phyloP scores from a whole-genome alignment of 2,329 filamentous ascomycete species.

The Sporothrix variecibatus region DNA sequence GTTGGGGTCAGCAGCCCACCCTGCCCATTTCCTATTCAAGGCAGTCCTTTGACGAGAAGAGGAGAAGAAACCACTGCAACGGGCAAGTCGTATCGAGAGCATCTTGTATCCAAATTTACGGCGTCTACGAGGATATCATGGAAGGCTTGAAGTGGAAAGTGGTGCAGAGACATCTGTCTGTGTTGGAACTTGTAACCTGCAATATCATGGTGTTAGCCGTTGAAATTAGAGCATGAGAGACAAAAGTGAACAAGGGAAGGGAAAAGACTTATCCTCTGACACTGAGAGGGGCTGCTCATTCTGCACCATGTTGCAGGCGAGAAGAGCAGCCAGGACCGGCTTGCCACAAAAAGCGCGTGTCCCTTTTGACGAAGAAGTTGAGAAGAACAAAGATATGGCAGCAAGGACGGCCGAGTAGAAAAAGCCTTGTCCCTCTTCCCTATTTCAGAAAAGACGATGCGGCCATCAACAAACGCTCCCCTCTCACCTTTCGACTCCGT shows the following conservation, averaged over 20 bases:
- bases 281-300: slow-evolving; percentile 48
- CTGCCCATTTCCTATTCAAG: neutral
- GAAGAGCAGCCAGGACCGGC: slow-evolving; percentile 52
- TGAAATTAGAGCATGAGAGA: neutral
- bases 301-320: slow-evolving; percentile 52
- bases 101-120: too few species aligned
- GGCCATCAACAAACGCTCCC: neutral
- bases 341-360: slow-evolving; percentile 40
- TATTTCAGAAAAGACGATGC: slow-evolving; percentile 16
- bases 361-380: slow-evolving; percentile 37
- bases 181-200: neutral
- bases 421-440: neutral
- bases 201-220: neutral
- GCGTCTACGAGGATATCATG: too few species aligned
- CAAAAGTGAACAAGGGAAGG: neutral
- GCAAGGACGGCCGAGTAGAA: neutral
- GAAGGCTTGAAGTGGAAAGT: too few species aligned
- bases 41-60: neutral
- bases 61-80: neutral
- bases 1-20: neutral
- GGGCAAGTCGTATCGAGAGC: neutral
- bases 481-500: neutral
- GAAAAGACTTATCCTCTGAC: slow-evolving; percentile 52
- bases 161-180: neutral
- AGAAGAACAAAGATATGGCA: neutral